A percentile compares a stretch with the other conserved stretches of the same genome.
phyloP scores from a whole-genome alignment of 306 rosid species.

The Neltuma alba region DNA sequence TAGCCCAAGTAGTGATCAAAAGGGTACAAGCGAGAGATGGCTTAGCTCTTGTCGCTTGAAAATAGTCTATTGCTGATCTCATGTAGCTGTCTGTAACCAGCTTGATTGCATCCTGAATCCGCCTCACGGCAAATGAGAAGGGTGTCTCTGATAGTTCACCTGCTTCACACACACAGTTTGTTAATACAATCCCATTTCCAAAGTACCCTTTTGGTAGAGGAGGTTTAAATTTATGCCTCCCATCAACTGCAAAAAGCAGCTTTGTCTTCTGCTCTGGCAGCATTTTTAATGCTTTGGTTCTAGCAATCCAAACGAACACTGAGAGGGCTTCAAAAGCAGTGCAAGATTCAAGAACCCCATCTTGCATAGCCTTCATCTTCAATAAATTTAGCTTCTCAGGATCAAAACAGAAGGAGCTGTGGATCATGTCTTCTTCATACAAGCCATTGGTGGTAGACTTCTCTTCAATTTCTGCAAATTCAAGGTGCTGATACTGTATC shows the following conservation, averaged over 20 bases:
- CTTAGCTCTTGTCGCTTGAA: constrained; percentile 80
- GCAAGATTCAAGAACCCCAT: constrained; percentile 64
- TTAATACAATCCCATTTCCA: constrained; percentile 83
- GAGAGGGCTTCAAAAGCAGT: constrained; percentile 85
- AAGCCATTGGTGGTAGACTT: constrained; percentile 49
- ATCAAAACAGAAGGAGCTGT: constrained; percentile 73
- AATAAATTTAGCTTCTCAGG: constrained; percentile 68
- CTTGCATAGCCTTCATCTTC: constrained; percentile 64
- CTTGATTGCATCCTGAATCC: constrained; percentile 72
- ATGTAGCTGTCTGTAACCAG: constrained; percentile 69
- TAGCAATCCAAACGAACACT: constrained; percentile 84
- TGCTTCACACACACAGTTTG: constrained; percentile 64
- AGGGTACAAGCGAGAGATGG: constrained; percentile 84
- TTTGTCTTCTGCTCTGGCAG: constrained; percentile 67
- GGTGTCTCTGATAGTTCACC: constrained; percentile 74
- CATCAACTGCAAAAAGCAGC: constrained; percentile 93
- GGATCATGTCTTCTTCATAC: constrained; percentile 66
- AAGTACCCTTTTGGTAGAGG: constrained; percentile 73
- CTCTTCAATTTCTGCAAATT: constrained; percentile 83
- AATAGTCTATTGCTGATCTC: constrained; percentile 89
- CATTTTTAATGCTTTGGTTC: constrained; percentile 70
- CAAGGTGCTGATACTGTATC: constrained; percentile 63
- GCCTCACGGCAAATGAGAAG: constrained; percentile 55
- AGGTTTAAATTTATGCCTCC: constrained; percentile 71
- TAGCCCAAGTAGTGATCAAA: constrained; percentile 89